phyloP scores from a whole-genome alignment of 2,329 filamentous ascomycete genomes.

The Aureobasidium sp. region DNA sequence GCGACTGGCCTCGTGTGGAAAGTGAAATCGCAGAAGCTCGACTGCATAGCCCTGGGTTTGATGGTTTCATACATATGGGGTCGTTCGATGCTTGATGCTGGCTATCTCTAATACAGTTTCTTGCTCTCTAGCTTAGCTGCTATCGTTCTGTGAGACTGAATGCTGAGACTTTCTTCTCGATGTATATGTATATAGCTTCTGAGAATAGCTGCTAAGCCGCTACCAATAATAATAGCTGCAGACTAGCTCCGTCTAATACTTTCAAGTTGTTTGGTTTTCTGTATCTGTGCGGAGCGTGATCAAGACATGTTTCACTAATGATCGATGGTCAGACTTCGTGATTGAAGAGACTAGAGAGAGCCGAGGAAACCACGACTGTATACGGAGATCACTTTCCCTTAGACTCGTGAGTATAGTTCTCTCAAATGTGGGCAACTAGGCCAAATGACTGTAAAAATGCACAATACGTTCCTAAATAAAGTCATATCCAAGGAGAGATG shows the following conservation, averaged over 20 bases:
- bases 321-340: no score
- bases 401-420: no score
- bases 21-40: not conserved
- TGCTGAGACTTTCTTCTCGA: not conserved
- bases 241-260: not conserved
- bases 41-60: not conserved
- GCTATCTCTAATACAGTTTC: no score
- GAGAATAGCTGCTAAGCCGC: not conserved
- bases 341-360: no score
- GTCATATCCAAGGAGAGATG: no score
- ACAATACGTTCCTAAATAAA: no score
- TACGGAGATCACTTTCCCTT: no score
- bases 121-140: not conserved
- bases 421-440: no score
- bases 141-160: not conserved
- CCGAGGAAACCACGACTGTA: no score
- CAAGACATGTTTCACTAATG: no score
- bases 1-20: conserved; percentile 28
- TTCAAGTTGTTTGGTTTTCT: not conserved
- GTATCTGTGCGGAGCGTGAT: not conserved
- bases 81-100: not conserved
- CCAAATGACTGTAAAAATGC: no score
- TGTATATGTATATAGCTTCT: not conserved
- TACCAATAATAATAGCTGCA: not conserved
- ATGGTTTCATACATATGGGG: not conserved